A percentile compares a stretch with the other conserved stretches of the same genome.
These are phyloP conservation scores for Parathielavia hyrcaniae DNA, from an alignment of 495 filamentous ascomycete genomes.

Conservation along the genomic window DNA sequence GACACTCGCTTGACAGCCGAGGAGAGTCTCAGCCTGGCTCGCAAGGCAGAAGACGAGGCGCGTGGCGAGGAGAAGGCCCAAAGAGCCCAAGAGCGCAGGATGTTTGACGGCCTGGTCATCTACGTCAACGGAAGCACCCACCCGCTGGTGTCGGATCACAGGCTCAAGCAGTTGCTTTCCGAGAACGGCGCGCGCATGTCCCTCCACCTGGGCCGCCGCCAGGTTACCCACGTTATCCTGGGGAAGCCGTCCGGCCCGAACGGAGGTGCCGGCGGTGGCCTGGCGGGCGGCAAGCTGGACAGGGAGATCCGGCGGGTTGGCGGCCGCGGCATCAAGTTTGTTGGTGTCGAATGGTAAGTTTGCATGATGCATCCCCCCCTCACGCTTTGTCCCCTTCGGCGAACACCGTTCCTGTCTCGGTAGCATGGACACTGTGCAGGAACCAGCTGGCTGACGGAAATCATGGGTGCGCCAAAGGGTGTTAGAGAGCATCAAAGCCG, in stretches of 20 bases:
- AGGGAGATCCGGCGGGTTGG: constrained; percentile 64
- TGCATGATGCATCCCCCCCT: constrained; percentile 1
- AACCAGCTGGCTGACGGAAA: constrained; percentile 8
- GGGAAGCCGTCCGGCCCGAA: constrained; percentile 47
- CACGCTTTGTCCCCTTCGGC: not conserved
- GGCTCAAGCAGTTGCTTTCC: constrained; percentile 70
- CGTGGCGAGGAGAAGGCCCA: constrained; percentile 23
- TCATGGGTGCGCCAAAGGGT: constrained; percentile 40
- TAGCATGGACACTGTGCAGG: constrained; percentile 20
- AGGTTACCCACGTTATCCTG: constrained; percentile 83
- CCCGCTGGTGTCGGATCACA: constrained; percentile 77
- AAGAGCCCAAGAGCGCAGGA: constrained; percentile 27
- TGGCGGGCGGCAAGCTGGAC: constrained; percentile 76
- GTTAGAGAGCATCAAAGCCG: constrained; percentile 70
- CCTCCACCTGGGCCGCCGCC: constrained; percentile 59
- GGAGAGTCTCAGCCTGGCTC: constrained; percentile 29
- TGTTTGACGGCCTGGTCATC: constrained; percentile 64
- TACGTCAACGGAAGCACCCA: constrained; percentile 87
- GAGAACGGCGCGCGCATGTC: constrained; percentile 65
- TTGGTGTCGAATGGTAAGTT: constrained; percentile 74
- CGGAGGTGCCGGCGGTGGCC: constrained; percentile 63
- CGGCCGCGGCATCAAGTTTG: constrained; percentile 67
- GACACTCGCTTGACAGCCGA: constrained; percentile 21
- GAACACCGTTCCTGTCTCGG: constrained; percentile 10
- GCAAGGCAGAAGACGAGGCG: constrained; percentile 35